phyloP scores from a whole-genome alignment of 768 basidiomycete genomes.

The Leccinellum rugosiceps region DNA sequence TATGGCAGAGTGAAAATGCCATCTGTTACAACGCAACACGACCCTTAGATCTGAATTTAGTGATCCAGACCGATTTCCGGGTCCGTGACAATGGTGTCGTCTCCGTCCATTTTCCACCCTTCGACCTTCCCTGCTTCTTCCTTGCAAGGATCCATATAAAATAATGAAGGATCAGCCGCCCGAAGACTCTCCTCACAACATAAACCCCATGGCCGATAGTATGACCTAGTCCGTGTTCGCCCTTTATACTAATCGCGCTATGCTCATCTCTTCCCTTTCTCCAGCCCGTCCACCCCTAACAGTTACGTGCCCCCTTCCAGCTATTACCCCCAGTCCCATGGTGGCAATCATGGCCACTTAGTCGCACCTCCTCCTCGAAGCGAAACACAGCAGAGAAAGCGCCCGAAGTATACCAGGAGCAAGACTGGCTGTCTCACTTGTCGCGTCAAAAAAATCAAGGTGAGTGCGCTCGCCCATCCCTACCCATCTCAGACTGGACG shows the following conservation, averaged over 20 bases:
- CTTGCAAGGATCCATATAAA: slow-evolving; percentile 43
- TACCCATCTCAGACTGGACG: background rate
- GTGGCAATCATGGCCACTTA: slow-evolving; percentile 41
- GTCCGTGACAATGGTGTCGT: slow-evolving; percentile 40
- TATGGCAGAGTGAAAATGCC: slow-evolving; percentile 40
- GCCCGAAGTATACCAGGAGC: slow-evolving; percentile 91
- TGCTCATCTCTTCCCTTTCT: slow-evolving; percentile 20
- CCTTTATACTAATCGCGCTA: slow-evolving; percentile 3
- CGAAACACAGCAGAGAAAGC: slow-evolving; percentile 63
- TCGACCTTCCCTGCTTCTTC: slow-evolving; percentile 32
- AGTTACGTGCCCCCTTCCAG: slow-evolving; percentile 40
- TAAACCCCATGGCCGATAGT: slow-evolving; percentile 46
- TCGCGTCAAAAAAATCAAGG: slow-evolving; percentile 94
- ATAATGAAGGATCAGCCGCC: slow-evolving; percentile 41
- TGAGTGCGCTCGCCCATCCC: slow-evolving; percentile 32
- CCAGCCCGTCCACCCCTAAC: slow-evolving; percentile 37
- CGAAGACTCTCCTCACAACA: slow-evolving; percentile 38
- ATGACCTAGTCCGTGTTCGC: slow-evolving; percentile 50
- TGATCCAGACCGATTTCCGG: slow-evolving; percentile 48
- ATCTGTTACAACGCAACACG: slow-evolving; percentile 50
- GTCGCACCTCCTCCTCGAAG: slow-evolving; percentile 46
- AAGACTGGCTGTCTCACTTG: slow-evolving; percentile 95
- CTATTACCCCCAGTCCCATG: slow-evolving; percentile 38
- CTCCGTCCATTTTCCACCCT: slow-evolving; percentile 40
- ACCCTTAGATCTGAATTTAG: slow-evolving; percentile 74